phyloP scores from a whole-genome alignment of 129 eudicot genomes.

The Arctium minus region DNA sequence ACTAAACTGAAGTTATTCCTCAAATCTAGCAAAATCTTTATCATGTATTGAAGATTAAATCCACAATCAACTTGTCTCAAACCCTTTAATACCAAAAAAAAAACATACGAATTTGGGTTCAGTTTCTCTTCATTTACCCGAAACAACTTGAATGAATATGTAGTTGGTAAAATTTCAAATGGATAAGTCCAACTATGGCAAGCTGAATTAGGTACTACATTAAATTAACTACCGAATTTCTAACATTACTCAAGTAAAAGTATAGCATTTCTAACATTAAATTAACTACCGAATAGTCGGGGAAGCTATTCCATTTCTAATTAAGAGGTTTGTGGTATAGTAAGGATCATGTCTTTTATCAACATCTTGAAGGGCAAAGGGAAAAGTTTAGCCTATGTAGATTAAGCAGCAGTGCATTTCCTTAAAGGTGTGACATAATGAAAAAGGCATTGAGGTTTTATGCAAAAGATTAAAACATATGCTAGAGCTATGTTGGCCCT shows the following conservation, averaged over 20 bases:
- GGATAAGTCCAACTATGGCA: not conserved
- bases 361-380: constrained; percentile 1
- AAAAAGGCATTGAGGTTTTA: not conserved
- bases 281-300: not conserved
- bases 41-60: not conserved
- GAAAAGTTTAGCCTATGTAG: not conserved
- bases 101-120: not conserved
- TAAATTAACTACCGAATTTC: not conserved
- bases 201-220: not conserved
- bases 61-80: not conserved
- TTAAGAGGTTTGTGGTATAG: constrained; percentile 11
- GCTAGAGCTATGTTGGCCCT: not conserved
- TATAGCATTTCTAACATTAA: not conserved
- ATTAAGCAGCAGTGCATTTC: constrained; percentile 8
- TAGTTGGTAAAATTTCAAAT: not conserved
- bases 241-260: not conserved
- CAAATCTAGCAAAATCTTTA: not conserved
- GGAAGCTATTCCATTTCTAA: not conserved
- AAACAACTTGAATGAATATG: not conserved
- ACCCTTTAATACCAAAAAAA: not conserved
- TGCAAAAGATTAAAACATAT: not conserved
- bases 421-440: not conserved
- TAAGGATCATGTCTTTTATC: not conserved
- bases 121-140: not conserved
- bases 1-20: not conserved